Conservation (phyloP, 2,329 filamentous ascomycete genomes). For the Niveomyces coronatus region DNA sequence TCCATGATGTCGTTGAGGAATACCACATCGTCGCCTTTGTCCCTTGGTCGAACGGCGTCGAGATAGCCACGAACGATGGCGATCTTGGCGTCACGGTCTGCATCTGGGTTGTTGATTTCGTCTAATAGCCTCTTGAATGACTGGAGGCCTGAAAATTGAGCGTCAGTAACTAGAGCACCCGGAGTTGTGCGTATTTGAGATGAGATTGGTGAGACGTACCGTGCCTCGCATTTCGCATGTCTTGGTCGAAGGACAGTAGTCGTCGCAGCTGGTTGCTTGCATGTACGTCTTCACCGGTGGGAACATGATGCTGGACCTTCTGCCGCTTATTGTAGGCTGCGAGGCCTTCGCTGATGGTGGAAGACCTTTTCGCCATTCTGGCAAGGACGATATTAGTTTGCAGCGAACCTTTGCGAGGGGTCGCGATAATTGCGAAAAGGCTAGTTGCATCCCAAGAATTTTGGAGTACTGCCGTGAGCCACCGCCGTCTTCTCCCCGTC, state of each 20-base stretch:
- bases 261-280: slow-evolving; percentile 57
- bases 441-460: slow-evolving; percentile 19
- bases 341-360: slow-evolving; percentile 28
- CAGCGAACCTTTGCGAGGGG: not conserved
- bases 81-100: slow-evolving; percentile 30
- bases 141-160: slow-evolving; percentile 48
- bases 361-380: slow-evolving; percentile 36
- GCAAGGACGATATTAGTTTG: not conserved
- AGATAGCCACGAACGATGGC: slow-evolving; percentile 62
- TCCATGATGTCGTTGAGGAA: slow-evolving; percentile 75
- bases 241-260: slow-evolving; percentile 61
- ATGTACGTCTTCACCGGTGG: slow-evolving; percentile 50
- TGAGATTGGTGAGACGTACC: slow-evolving; percentile 29
- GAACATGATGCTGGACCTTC: slow-evolving; percentile 45
- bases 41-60: slow-evolving; percentile 39
- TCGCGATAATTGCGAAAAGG: slow-evolving; percentile 4
- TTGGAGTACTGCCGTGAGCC: slow-evolving; percentile 25
- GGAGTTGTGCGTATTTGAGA: not conserved
- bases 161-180: slow-evolving; percentile 4
- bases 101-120: slow-evolving; percentile 42
- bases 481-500: too few species aligned
- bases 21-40: slow-evolving; percentile 36
- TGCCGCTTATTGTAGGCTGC: slow-evolving; percentile 40
- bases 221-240: slow-evolving; percentile 55
- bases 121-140: slow-evolving; percentile 65